Percentiles rank a stretch among this genome's conserved stretches.
These are phyloP conservation scores for Dactylonectria estremocensis DNA, from an alignment of 2,329 filamentous ascomycete genomes.

Conservation along the genomic window DNA sequence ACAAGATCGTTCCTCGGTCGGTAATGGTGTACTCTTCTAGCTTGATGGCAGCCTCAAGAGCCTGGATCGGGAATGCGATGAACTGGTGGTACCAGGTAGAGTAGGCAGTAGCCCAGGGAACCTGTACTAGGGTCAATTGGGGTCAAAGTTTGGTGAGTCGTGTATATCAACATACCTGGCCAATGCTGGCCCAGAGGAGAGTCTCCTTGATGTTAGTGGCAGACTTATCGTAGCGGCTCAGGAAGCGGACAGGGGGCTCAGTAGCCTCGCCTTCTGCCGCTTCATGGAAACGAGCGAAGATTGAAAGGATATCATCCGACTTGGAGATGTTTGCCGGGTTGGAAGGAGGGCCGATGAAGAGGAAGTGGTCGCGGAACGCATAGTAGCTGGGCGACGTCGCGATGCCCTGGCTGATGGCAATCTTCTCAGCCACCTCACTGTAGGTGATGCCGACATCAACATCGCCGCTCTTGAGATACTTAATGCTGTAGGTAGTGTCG, in stretches of 20 bases:
- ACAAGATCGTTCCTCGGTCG: constrained; percentile 62
- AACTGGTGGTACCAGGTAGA: constrained; percentile 65
- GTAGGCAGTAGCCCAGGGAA: constrained; percentile 61
- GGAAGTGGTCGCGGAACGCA: constrained; percentile 63
- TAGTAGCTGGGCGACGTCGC: constrained; percentile 53
- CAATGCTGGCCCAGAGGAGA: constrained; percentile 61
- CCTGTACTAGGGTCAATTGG: constrained; percentile 14
- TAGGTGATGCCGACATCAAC: constrained; percentile 64
- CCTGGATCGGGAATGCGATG: constrained; percentile 61
- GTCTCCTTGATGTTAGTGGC: constrained; percentile 66
- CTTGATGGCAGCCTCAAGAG: constrained; percentile 57
- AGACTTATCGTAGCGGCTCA: constrained; percentile 64
- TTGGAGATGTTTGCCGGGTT: constrained; percentile 53
- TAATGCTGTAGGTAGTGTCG: constrained; percentile 62
- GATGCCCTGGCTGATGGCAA: constrained; percentile 59
- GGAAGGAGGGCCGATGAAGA: constrained; percentile 56
- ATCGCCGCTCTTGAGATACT: constrained; percentile 56
- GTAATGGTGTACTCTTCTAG: constrained; percentile 64
- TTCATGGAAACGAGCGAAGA: constrained; percentile 53
- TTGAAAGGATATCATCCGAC: constrained; percentile 50
- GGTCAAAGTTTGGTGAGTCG: accelerated
- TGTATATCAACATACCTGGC: constrained; percentile 51
- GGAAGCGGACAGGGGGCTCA: constrained; percentile 56
- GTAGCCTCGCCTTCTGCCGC: constrained; percentile 53
- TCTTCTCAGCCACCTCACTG: constrained; percentile 57